A percentile compares a stretch with the other conserved stretches of the same genome.
phyloP scores from a whole-genome alignment of 805 yeast genomes.

The Candida ovalis region DNA sequence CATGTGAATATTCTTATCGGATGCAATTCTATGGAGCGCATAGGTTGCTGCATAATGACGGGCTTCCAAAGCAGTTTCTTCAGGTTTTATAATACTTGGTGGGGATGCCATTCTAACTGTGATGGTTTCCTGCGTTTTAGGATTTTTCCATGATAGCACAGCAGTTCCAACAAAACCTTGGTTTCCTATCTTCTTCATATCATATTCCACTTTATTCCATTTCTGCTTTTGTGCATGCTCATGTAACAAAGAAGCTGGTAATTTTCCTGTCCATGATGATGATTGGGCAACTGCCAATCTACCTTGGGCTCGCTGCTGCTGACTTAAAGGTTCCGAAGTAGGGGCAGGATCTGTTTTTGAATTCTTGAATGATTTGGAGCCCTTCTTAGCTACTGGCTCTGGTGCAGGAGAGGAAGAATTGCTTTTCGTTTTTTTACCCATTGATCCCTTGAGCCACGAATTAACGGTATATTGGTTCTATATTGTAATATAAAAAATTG shows the following conservation, averaged over 20 bases:
- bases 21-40: slow-evolving; percentile 75
- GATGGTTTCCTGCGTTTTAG: slow-evolving; percentile 71
- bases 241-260: slow-evolving; percentile 81
- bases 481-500: not conserved
- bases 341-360: not conserved
- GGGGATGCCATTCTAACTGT: slow-evolving; percentile 52
- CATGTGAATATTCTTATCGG: slow-evolving; percentile 80
- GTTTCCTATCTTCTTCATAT: slow-evolving; percentile 44
- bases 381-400: not conserved
- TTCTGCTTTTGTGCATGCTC: slow-evolving; percentile 85
- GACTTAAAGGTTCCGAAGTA: not conserved
- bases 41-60: slow-evolving; percentile 88
- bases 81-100: slow-evolving; percentile 50
- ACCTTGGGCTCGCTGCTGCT: slow-evolving; percentile 17
- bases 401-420: not conserved
- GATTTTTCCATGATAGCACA: slow-evolving; percentile 66
- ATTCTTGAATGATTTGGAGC: not conserved
- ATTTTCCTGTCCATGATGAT: slow-evolving; percentile 90
- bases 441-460: not conserved
- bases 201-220: slow-evolving; percentile 85
- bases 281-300: slow-evolving; percentile 59
- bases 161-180: slow-evolving; percentile 66
- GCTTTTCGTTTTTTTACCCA: not conserved
- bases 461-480: not conserved
- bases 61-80: slow-evolving; percentile 84